Base-by-base conservation (phyloP, 306 rosid genomes). In the Corylus americana region DNA sequence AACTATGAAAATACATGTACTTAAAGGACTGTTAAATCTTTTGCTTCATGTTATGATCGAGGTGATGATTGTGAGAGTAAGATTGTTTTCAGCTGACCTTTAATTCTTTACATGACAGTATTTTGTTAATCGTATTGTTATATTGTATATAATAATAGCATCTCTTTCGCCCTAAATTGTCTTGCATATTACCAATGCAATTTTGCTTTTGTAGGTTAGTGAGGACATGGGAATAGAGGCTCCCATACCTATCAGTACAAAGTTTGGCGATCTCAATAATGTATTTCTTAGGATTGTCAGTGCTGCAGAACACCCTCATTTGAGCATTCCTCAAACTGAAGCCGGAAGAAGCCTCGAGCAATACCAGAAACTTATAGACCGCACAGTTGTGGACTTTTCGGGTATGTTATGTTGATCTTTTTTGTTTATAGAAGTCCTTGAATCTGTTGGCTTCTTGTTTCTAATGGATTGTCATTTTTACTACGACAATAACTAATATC, bases 321-420 rank as follows among this genome's bases (percentile, higher is more conserved):
- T 96, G 82, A 96, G 99, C 89, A 90, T 96, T 87, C 99, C 99
- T 11, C 98, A 93, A 84, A 96, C 99, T 50, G 99, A 96, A 90
- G 97, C 99, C 4, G 99, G 99, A 54, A 91, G 86, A 90, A 90
- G 86, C 80, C 98, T 94, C 85, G 91, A 93, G 86, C 98, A 93
- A 73, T 90, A 90, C 78, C 91, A 91, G 81, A 84, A 85, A 81
- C 89, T 91, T 48, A 45, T 96, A 68, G 88, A 88, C 77, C 93
- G 93, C 58, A 91, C 98, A 13, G 93, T 96, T 11, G 78, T 96
- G 96, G 63, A 69, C 73, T 90, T 91, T 88, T 93, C 98, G 76
- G 99, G 99, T 93, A 89, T 71, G 83, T 25, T 17, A 0, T 42
- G 45, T 42, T 42, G 45, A 42, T 42, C 7, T 42, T 42, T 42